Conservation (phyloP, 805 yeast species). For the Torulaspora microellipsoides region DNA sequence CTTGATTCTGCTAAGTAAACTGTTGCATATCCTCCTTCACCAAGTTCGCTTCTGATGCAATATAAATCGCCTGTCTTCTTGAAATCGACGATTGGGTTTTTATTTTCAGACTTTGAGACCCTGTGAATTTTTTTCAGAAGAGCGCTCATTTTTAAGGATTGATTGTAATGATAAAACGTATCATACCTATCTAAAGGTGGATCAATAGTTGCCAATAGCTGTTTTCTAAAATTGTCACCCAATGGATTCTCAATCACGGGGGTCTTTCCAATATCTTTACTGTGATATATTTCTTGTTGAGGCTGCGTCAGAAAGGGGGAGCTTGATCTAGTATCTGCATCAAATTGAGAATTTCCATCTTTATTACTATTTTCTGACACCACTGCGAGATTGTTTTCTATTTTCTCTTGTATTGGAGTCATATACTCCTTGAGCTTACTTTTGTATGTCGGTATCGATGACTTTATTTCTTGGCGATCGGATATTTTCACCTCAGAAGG, state of each 20-base stretch:
- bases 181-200: conserved; percentile 36
- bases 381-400: conserved; percentile 18
- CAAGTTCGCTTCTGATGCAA: conserved; percentile 47
- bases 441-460: conserved; percentile 2
- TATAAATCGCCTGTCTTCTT: conserved; percentile 34
- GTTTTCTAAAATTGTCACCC: conserved; percentile 38
- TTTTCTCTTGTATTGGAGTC: conserved; percentile 31
- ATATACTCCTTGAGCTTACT: conserved; percentile 19
- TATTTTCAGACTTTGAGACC: conserved; percentile 37
- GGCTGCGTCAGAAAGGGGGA: conserved; percentile 34
- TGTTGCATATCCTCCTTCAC: conserved; percentile 76
- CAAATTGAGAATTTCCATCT: conserved; percentile 2
- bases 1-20: conserved; percentile 68
- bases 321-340: conserved; percentile 16
- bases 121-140: conserved; percentile 37
- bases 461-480: neutral
- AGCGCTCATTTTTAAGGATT: conserved; percentile 35
- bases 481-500: neutral
- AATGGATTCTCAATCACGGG: conserved; percentile 39
- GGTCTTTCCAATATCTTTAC: neutral
- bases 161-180: conserved; percentile 33
- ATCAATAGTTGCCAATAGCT: conserved; percentile 37
- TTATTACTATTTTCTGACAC: conserved; percentile 20
- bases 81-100: conserved; percentile 33
- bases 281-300: conserved; percentile 1